Conservation (phyloP, 495 filamentous ascomycete genomes). For the Annulohypoxylon bovei region DNA sequence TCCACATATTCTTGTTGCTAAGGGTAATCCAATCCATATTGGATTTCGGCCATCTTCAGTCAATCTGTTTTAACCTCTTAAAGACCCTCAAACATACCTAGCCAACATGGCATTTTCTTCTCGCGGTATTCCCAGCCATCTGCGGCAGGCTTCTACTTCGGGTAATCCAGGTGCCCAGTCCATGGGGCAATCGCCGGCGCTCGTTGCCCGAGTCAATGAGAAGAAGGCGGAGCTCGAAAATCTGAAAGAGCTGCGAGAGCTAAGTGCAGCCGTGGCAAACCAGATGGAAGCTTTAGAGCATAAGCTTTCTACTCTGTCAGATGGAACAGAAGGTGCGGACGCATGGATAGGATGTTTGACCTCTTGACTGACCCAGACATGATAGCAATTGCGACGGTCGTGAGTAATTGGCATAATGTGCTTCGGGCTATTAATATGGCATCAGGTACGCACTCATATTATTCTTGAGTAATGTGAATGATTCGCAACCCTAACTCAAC, state of each 20-base stretch:
- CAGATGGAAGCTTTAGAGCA: conserved; percentile 93
- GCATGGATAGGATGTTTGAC: background rate
- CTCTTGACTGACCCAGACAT: conserved; percentile 11
- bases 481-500: conserved; percentile 17
- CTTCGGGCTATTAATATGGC: conserved; percentile 94
- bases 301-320: conserved; percentile 86
- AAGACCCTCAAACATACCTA: background rate
- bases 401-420: conserved; percentile 97
- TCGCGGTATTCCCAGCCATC: conserved; percentile 64
- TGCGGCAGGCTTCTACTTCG: conserved; percentile 67
- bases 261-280: conserved; percentile 84
- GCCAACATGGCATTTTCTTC: conserved; percentile 49
- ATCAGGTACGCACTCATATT: conserved; percentile 71
- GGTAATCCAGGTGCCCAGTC: conserved; percentile 52
- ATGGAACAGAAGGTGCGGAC: conserved; percentile 86
- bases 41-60: background rate
- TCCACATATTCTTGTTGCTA: background rate
- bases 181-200: conserved; percentile 77
- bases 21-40: background rate
- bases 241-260: conserved; percentile 83
- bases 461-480: conserved; percentile 49
- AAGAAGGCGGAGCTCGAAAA: conserved; percentile 95
- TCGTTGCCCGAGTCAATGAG: conserved; percentile 88
- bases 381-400: conserved; percentile 86
- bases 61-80: background rate